These are phyloP conservation scores for Trametes hirsuta DNA, from an alignment of 1,284 basidiomycete genomes.

Conservation along the genomic window DNA sequence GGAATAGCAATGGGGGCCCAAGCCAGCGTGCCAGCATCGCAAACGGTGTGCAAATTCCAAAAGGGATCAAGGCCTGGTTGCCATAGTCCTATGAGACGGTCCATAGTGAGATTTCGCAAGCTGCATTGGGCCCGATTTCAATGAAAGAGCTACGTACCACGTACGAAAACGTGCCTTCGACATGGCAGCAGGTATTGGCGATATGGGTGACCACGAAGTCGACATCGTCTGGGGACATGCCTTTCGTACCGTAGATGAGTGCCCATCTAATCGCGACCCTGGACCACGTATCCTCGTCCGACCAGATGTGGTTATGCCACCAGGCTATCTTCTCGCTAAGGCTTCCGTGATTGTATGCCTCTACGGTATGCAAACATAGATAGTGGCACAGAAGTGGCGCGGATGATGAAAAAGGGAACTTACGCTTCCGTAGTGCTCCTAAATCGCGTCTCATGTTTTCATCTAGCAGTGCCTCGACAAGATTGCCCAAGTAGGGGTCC, in stretches of 20 bases:
- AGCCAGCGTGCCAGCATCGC: conserved; percentile 1
- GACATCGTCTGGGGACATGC: not conserved
- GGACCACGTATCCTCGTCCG: not conserved
- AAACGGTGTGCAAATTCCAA: not conserved
- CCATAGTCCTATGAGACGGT: not conserved
- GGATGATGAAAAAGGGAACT: not conserved
- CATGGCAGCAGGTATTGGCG: not conserved
- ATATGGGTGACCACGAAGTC: not conserved
- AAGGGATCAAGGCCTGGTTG: not conserved
- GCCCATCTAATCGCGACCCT: not conserved
- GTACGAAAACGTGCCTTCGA: not conserved
- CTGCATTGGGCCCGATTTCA: too few relatives aligned
- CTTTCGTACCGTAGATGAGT: too few relatives aligned
- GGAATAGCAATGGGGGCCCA: not conserved
- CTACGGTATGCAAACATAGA: not conserved
- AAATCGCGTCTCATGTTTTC: too few relatives aligned
- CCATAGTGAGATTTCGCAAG: too few relatives aligned
- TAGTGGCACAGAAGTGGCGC: too few relatives aligned
- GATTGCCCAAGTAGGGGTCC: too few relatives aligned
- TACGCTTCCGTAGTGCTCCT: too few relatives aligned
- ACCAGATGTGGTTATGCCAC: conserved; percentile 3
- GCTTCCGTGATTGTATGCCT: too few relatives aligned
- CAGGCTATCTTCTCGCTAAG: not conserved
- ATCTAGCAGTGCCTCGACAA: not conserved
- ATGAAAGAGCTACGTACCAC: not conserved